Evolutionary conservation across 345 rosid species (phyloP).

Genomic region (Arabis hirsuta): DNA sequence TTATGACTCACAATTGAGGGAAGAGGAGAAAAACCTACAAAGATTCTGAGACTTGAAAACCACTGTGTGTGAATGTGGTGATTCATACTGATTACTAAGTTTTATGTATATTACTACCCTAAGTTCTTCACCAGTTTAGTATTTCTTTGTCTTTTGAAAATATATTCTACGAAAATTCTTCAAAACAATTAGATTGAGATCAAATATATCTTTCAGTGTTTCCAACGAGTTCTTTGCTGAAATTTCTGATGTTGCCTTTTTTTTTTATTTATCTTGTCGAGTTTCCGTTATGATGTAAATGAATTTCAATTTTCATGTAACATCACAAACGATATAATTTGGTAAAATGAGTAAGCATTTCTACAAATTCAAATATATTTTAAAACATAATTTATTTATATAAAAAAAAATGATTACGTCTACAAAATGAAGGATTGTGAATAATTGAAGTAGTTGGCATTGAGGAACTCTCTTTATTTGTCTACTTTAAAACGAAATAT

Average conservation of each 20-base stretch:
- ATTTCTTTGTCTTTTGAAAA: conserved; percentile 7
- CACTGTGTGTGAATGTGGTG: conserved; percentile 33
- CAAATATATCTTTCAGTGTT: conserved; percentile 8
- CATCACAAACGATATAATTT: conserved; percentile 1
- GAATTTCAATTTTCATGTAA: conserved; percentile 16
- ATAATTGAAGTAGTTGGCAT: conserved; percentile 34
- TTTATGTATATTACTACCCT: not conserved
- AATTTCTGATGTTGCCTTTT: not conserved
- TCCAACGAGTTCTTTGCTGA: conserved; percentile 5
- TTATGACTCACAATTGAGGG: conserved; percentile 29
- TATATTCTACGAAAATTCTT: conserved; percentile 19
- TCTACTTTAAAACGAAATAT: not conserved
- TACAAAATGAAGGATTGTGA: conserved; percentile 9
- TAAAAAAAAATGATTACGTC: not conserved
- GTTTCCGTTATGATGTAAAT: conserved; percentile 2
- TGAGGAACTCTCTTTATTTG: conserved; percentile 10
- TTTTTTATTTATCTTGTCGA: not conserved
- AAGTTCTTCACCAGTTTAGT: conserved; percentile 12
- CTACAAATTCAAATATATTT: too few relatives aligned
- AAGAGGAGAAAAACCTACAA: conserved; percentile 16
- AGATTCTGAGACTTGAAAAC: conserved; percentile 17
- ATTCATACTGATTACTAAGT: conserved; percentile 36
- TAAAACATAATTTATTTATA: too few relatives aligned
- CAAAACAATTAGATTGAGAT: conserved; percentile 5
- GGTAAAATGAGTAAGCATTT: not conserved